These are phyloP conservation scores for Solanum habrochaites DNA, from an alignment of 257 asterid species.

Conservation along the genomic window DNA sequence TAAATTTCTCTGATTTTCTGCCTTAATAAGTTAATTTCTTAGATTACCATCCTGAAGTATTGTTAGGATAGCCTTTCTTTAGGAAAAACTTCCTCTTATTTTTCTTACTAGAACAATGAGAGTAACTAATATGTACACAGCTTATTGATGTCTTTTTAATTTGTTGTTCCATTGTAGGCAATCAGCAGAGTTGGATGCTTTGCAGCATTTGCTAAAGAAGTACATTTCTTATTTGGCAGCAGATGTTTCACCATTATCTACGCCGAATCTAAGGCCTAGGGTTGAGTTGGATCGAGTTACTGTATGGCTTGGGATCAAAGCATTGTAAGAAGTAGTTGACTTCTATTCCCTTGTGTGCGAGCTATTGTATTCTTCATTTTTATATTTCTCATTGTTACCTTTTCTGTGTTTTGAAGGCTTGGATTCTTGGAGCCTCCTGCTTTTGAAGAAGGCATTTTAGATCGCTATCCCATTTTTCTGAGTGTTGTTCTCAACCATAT, in stretches of 20 bases:
- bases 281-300: slow-evolving; percentile 72
- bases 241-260: slow-evolving; percentile 32
- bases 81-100: background rate
- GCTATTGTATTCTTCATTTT: slow-evolving; percentile 1
- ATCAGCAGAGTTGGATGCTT: slow-evolving; percentile 66
- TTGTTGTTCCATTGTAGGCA: slow-evolving; percentile 27
- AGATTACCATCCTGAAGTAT: background rate
- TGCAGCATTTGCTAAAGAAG: slow-evolving; percentile 82
- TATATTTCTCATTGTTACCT: slow-evolving; percentile 12
- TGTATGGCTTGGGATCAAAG: slow-evolving; percentile 98
- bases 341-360: slow-evolving; percentile 14
- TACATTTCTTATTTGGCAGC: slow-evolving; percentile 65
- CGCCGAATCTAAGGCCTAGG: slow-evolving; percentile 68
- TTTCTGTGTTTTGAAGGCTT: slow-evolving; percentile 45
- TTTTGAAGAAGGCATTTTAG: slow-evolving; percentile 96
- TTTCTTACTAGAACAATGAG: background rate
- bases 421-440: slow-evolving; percentile 94
- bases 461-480: slow-evolving; percentile 84
- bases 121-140: background rate
- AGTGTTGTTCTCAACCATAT: slow-evolving; percentile 91
- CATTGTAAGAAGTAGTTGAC: slow-evolving; percentile 74
- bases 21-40: background rate
- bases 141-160: background rate
- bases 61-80: background rate
- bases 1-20: background rate